These are phyloP conservation scores for Galerina sulciceps DNA, from an alignment of 768 basidiomycete genomes.

Conservation along the genomic window DNA sequence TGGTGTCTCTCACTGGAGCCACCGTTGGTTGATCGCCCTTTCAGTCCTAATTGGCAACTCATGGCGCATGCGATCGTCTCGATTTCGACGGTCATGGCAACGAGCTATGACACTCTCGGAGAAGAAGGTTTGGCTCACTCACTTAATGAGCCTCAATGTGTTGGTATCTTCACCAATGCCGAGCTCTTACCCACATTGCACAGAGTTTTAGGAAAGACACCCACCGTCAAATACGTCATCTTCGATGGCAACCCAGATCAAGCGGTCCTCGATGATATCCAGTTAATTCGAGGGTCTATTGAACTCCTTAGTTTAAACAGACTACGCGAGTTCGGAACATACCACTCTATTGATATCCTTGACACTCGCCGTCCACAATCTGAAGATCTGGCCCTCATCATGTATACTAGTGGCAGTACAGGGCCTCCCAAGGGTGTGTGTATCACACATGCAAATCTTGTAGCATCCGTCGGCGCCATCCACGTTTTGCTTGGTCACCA, in stretches of 20 bases:
- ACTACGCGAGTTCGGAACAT: conserved; percentile 68
- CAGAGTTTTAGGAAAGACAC: conserved; percentile 73
- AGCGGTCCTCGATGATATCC: conserved; percentile 62
- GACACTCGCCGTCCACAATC: conserved; percentile 49
- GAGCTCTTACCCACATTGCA: conserved; percentile 82
- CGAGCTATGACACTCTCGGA: conserved; percentile 96
- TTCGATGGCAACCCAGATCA: conserved; percentile 77
- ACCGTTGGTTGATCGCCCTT: conserved; percentile 10
- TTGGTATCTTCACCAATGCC: conserved; percentile 89
- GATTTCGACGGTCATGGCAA: conserved; percentile 84
- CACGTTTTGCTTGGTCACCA: conserved; percentile 71
- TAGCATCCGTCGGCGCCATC: conserved; percentile 85
- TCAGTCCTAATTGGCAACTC: conserved; percentile 85
- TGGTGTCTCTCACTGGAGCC: conserved; percentile 1
- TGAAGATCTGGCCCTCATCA: conserved; percentile 55
- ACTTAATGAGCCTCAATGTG: conserved; percentile 80
- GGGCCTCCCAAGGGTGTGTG: conserved; percentile 95
- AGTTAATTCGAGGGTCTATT: conserved; percentile 57
- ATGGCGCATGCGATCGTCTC: conserved; percentile 81
- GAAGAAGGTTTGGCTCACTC: conserved; percentile 90
- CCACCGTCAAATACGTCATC: conserved; percentile 77
- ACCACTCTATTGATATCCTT: conserved; percentile 53
- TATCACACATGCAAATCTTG: conserved; percentile 85
- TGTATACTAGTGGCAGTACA: conserved; percentile 87
- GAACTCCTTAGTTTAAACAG: conserved; percentile 70